phyloP scores from a whole-genome alignment of 1,284 basidiomycete species.

The Anthracocystis setariae region DNA sequence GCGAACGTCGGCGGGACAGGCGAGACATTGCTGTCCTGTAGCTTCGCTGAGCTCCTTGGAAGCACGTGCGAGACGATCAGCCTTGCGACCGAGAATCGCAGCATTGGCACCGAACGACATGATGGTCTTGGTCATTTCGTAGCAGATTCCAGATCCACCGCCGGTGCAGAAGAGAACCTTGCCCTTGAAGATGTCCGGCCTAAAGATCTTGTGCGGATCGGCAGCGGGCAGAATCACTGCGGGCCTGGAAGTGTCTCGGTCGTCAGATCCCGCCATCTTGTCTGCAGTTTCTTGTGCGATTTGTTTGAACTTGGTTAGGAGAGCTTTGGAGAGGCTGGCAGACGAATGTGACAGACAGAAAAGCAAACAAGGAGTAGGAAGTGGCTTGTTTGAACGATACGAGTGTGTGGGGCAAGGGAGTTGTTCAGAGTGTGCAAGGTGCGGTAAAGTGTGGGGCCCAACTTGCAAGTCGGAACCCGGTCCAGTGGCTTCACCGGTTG shows the following conservation, averaged over 20 bases:
- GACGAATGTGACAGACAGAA: no score
- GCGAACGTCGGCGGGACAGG: conserved; percentile 84
- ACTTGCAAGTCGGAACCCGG: no score
- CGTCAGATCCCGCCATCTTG: conserved; percentile 1
- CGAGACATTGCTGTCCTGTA: conserved; percentile 78
- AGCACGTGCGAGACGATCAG: conserved; percentile 78
- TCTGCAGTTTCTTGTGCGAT: neutral
- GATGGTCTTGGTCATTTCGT: conserved; percentile 76
- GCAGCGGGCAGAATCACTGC: conserved; percentile 36
- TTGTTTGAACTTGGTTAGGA: neutral
- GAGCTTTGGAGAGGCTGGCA: no score
- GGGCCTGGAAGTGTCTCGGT: conserved; percentile 21
- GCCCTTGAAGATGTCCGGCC: conserved; percentile 83
- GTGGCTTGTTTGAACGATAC: no score
- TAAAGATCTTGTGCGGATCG: conserved; percentile 71
- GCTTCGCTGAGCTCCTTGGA: conserved; percentile 77
- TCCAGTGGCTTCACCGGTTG: no score
- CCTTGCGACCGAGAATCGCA: conserved; percentile 85
- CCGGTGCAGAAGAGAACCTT: conserved; percentile 91
- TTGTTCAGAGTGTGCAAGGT: no score
- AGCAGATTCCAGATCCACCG: conserved; percentile 80
- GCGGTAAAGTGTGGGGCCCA: no score
- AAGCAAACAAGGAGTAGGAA: no score
- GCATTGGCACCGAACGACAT: conserved; percentile 87
- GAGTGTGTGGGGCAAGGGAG: no score